Conservation (phyloP, 1,139 yeast species). For the Saccharomyces hybrid region DNA sequence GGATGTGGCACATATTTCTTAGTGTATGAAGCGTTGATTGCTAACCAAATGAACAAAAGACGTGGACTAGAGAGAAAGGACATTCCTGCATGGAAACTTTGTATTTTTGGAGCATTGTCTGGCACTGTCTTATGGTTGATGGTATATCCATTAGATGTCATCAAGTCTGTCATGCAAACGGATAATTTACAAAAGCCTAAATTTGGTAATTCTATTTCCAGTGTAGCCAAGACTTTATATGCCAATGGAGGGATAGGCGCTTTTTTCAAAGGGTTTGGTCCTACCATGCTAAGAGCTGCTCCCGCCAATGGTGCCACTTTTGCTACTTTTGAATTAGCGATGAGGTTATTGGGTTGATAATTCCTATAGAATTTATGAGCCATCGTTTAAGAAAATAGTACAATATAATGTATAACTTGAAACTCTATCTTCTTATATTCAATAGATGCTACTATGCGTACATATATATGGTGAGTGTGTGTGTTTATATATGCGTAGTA, state of each 20-base stretch:
- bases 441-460: neutral
- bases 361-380: neutral
- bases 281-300: conserved; percentile 32
- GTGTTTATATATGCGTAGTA: neutral
- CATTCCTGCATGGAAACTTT: conserved; percentile 76
- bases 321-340: conserved; percentile 80
- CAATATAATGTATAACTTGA: neutral
- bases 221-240: conserved; percentile 47
- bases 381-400: neutral
- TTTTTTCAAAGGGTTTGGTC: conserved; percentile 31
- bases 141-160: conserved; percentile 76
- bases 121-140: conserved; percentile 82
- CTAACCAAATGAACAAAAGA: conserved; percentile 40
- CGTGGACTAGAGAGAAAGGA: conserved; percentile 40
- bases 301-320: conserved; percentile 97
- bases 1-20: conserved; percentile 88
- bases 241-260: conserved; percentile 23
- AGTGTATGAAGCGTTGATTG: conserved; percentile 79
- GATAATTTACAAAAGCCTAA: conserved; percentile 53
- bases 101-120: conserved; percentile 75
- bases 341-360: conserved; percentile 45
- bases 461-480: neutral
- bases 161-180: conserved; percentile 81
- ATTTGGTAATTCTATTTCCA: conserved; percentile 31
- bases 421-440: neutral